Percentiles rank a stretch among this genome's conserved stretches.
These are phyloP conservation scores for Saccharomycopsis vini DNA, from an alignment of 805 yeast genomes.

Conservation along the genomic window DNA sequence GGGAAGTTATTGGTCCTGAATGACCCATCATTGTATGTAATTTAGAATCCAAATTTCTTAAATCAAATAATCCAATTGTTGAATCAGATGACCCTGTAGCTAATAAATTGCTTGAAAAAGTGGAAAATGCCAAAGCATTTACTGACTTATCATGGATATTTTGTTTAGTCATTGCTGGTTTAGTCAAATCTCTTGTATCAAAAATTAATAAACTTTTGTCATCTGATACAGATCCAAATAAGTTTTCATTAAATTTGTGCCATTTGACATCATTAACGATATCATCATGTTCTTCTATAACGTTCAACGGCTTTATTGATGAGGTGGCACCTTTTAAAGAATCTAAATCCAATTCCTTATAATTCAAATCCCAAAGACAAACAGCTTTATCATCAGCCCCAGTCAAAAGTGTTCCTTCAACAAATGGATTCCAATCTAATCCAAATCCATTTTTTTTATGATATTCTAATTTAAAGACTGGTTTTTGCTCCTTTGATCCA, in stretches of 20 bases:
- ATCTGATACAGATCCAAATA: conserved; percentile 69
- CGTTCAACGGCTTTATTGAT: conserved; percentile 23
- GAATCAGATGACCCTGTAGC: conserved; percentile 68
- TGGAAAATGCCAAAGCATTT: conserved; percentile 60
- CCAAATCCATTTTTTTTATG: conserved; percentile 71
- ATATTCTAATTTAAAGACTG: conserved; percentile 31
- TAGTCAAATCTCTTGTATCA: conserved; percentile 38
- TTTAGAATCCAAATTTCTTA: conserved; percentile 38
- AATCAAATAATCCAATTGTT: conserved; percentile 56
- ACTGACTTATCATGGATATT: conserved; percentile 31
- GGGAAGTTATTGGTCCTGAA: conserved; percentile 55
- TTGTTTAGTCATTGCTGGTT: conserved; percentile 24
- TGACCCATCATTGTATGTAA: conserved; percentile 78
- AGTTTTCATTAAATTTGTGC: conserved; percentile 42
- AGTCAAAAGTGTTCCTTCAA: conserved; percentile 44
- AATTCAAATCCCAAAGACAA: conserved; percentile 48
- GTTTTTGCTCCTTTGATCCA: conserved; percentile 25
- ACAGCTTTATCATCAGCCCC: conserved; percentile 59
- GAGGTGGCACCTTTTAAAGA: not conserved
- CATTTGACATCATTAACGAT: conserved; percentile 73
- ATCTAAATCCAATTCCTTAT: not conserved
- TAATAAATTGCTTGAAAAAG: conserved; percentile 46
- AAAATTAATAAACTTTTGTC: conserved; percentile 47
- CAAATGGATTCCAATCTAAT: conserved; percentile 50
- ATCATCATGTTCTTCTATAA: conserved; percentile 37